These are phyloP conservation scores for Pseudocercospora cruenta DNA, from an alignment of 2,329 filamentous ascomycete species.

Conservation along the genomic window DNA sequence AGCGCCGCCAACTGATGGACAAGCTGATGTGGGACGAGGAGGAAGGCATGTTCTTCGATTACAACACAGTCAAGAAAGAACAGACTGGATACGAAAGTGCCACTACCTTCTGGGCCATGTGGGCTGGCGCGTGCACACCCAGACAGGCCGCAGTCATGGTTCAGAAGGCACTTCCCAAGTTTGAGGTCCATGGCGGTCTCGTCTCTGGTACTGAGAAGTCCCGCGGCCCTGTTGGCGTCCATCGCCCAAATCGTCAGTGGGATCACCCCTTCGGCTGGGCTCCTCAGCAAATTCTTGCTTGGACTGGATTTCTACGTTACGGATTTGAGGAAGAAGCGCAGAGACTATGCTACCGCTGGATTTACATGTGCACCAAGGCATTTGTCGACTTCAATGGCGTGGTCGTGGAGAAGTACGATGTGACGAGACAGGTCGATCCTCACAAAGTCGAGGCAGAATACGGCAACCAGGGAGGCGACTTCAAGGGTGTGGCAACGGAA, in stretches of 20 bases:
- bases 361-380: constrained; percentile 97
- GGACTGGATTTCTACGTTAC: constrained; percentile 89
- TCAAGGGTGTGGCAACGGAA: constrained; percentile 94
- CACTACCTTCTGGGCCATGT: constrained; percentile 97
- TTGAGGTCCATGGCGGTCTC: constrained; percentile 85
- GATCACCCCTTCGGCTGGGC: constrained; percentile 99
- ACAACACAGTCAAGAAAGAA: constrained; percentile 80
- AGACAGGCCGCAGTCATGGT: constrained; percentile 86
- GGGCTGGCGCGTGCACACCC: constrained; percentile 86
- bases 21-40: constrained; percentile 92
- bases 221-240: constrained; percentile 75
- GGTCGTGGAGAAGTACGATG: constrained; percentile 98
- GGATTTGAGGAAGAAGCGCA: constrained; percentile 90
- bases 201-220: constrained; percentile 89
- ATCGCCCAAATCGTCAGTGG: constrained; percentile 94
- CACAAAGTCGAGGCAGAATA: constrained; percentile 97
- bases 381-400: constrained; percentile 99
- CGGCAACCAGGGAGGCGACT: constrained; percentile 92
- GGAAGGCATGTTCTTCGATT: constrained; percentile 97
- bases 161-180: constrained; percentile 76
- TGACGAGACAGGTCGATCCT: constrained; percentile 84
- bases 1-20: constrained; percentile 82
- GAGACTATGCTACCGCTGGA: constrained; percentile 90
- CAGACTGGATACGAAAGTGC: constrained; percentile 85
- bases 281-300: constrained; percentile 96